phyloP scores from a whole-genome alignment of 257 asterid genomes.

The Ophiorrhiza pumila region DNA sequence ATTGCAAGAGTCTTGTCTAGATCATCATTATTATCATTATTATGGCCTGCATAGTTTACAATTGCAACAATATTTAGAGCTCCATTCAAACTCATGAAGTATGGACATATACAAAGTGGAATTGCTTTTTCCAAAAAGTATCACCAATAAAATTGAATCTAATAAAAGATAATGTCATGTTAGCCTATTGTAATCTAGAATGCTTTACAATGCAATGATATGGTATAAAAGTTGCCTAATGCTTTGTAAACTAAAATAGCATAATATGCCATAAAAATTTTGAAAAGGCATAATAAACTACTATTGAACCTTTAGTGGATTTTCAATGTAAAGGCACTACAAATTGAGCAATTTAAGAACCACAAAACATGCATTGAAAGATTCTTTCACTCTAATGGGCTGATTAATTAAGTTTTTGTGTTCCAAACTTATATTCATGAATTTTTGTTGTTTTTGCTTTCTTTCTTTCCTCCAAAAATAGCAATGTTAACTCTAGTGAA shows the following conservation, averaged over 20 bases:
- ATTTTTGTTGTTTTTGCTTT: not conserved
- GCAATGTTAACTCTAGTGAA: too few species aligned
- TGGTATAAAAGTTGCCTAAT: not conserved
- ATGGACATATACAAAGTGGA: not conserved
- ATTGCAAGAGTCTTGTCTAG: constrained; percentile 75
- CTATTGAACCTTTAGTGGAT: not conserved
- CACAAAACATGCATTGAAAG: not conserved
- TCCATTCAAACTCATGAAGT: not conserved
- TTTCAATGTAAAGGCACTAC: not conserved
- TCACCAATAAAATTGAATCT: not conserved
- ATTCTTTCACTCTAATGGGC: not conserved
- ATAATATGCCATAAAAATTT: not conserved
- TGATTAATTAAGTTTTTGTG: not conserved
- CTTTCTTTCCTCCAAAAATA: not conserved
- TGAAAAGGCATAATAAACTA: not conserved
- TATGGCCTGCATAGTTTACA: constrained; percentile 7
- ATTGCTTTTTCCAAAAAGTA: constrained; percentile 5
- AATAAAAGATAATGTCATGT: not conserved
- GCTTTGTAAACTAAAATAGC: not conserved
- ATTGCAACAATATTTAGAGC: not conserved
- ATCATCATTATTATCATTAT: constrained; percentile 53
- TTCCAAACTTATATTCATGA: not conserved
- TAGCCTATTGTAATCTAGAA: not conserved
- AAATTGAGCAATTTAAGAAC: not conserved
- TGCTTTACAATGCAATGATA: not conserved